A percentile compares a stretch with the other conserved stretches of the same genome.
phyloP scores from a whole-genome alignment of 768 basidiomycete genomes.

The Boletus bicolor region DNA sequence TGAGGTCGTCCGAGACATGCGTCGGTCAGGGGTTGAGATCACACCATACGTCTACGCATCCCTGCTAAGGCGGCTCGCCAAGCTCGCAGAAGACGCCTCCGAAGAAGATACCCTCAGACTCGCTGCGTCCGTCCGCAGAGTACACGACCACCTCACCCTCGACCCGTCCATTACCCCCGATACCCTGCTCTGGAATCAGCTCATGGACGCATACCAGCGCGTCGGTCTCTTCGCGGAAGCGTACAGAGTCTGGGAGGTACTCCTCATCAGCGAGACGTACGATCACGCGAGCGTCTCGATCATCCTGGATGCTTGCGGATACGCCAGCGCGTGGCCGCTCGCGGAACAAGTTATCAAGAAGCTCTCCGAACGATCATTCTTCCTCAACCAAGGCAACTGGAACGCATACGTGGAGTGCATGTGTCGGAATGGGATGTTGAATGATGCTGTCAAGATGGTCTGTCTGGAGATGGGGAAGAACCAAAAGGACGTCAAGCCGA shows the following conservation, averaged over 20 bases:
- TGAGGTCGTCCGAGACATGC: conserved; percentile 80
- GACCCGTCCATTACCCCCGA: conserved; percentile 77
- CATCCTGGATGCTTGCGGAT: conserved; percentile 82
- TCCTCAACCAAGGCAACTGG: conserved; percentile 69
- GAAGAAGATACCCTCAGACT: conserved; percentile 33
- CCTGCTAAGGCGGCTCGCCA: conserved; percentile 55
- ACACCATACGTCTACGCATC: conserved; percentile 63
- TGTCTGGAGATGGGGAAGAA: conserved; percentile 61
- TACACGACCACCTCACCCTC: conserved; percentile 75
- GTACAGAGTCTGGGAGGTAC: conserved; percentile 75
- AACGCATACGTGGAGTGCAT: conserved; percentile 82
- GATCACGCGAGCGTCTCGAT: conserved; percentile 71
- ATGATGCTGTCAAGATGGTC: conserved; percentile 63
- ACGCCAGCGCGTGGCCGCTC: conserved; percentile 45
- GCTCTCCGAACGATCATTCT: conserved; percentile 47
- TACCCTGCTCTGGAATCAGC: conserved; percentile 67
- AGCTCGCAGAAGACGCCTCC: conserved; percentile 36
- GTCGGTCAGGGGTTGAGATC: conserved; percentile 53
- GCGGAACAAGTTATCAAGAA: conserved; percentile 56
- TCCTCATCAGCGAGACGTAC: conserved; percentile 56
- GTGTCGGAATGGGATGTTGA: conserved; percentile 63
- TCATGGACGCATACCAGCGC: conserved; percentile 90
- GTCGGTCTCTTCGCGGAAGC: conserved; percentile 68
- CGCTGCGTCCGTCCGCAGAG: conserved; percentile 51
- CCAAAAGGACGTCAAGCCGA: conserved; percentile 43